Base-by-base conservation (phyloP, 1,139 yeast genomes). In the Pichia sp. region DNA sequence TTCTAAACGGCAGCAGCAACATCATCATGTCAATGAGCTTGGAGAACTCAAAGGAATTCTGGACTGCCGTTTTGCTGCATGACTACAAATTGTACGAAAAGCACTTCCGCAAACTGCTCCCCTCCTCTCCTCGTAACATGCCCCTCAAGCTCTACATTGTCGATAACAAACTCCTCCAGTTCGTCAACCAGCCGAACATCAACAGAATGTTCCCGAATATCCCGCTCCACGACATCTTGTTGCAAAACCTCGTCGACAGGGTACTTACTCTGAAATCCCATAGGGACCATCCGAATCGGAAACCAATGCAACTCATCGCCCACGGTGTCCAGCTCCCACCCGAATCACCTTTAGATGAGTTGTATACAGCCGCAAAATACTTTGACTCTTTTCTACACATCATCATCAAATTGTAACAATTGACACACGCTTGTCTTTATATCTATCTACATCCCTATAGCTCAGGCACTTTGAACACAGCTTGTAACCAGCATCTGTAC, bases 401-500 rank as follows among this genome's bases (percentile, higher is more conserved):
- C 12, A 17, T 38, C 24, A 29, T 48, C 16, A 46, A n/a, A 36
- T 14, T 36, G 40, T 36, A 36, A 36, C 40, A 36, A 2, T 36
- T 42, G 8, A 10, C 16, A 74, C 76, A 63, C 84, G 83, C 63
- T 71, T 85, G 48, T 97, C 92, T n/a, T 30, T 38, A 8, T 30
- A 31, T n/a, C 34, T 20, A 46, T 46, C 10, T 20, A 6, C 6
- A 17, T 30, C 24, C 3, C 29, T 33, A 33, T 17, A 30, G 45
- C 48, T 38, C 42, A 9, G 52, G 51, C 16, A 61, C 79, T 56
- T 75, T 79, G 69, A 92, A 92, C 43, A 87, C 91, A 3, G 95
- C 98, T 71, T 93, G 99, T 57, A 93, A 74, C 99, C 99, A 93
- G 60, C 91, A 90, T 64, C 99, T 78, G 69, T 90, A 93, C 99